Evolutionary conservation across 75 land plant species (phyloP), one percentile per base, ranked within the genome.

Genomic region (Ceratopteris richardii): DNA sequence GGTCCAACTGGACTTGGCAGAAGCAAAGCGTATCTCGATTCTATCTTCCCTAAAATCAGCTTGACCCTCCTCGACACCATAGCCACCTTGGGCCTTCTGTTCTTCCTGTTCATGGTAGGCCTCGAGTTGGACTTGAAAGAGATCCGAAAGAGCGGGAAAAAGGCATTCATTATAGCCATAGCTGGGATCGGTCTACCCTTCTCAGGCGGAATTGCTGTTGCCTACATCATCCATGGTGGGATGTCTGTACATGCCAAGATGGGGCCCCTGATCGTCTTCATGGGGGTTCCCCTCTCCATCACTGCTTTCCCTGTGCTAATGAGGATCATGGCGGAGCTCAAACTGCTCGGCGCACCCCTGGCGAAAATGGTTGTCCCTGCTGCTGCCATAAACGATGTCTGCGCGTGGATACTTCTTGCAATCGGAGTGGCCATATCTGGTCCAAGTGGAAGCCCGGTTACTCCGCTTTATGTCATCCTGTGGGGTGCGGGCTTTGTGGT

Each of bases 241-340:
- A 19, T 17, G 37, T 60, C 16, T 51, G 20, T 13, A 18, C 13
- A 14, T 9, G 42, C 42, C 13, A 40, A 16, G 48, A 48, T 29
- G 2, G 64, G 56, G 13, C 58, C 78, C 19, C 74, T 57, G 65
- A 28, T 78, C 44, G 62, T 78, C 62, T 78, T 82, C 69, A 62
- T 82, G 29, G 78, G 53, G 44, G 79, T 88, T 18, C 75, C 85
- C n/a, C 58, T 84, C 33, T 81, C 93, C 24, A 74, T 81, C 70
- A 84, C 88, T 21, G 85, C 93, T 12, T 88, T 83, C 73, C 88
- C 92, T 10, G 82, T 88, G 29, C 76, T 88, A 2, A 88, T 87
- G 19, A 68, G 88, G 21, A 81, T 84, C 57, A 77, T 88, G 11
- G 85, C 88, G 29, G 93, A 88, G 79, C 66, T 80, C 22, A 88